Base-by-base conservation (phyloP, 1,284 basidiomycete genomes). In the Ceratobasidium sp. region DNA sequence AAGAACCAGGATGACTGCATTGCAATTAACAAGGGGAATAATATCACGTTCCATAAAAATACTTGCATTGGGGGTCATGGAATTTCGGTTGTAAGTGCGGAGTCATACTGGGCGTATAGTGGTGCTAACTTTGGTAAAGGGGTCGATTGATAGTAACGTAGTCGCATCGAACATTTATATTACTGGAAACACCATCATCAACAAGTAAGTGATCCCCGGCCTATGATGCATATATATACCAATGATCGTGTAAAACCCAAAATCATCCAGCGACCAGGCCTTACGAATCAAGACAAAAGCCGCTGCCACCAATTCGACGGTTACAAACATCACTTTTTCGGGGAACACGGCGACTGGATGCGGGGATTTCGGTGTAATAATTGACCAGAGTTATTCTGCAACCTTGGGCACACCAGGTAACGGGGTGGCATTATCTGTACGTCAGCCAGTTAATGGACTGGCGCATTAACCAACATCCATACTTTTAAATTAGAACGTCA, bases 251-350 rank as follows among this genome's bases (percentile, higher is more conserved):
- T n/a, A n/a, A n/a, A n/a, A n/a, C 41, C 14, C 19, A 47, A 30
- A 44, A 50, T 53, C 9, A 13, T 36, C 39, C 13, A 82, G 82
- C 76, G 78, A 78, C 25, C 78, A 83, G 71, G 80, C 77, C 2
- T 76, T 83, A 57, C 81, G 82, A 30, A 84, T 84, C 74, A 84
- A 84, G 73, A 82, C 79, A 19, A 68, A 79, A 3, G 71, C 76
- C 41, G 44, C 59, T 59, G 79, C 83, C 13, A 78, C 76, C 9
- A 78, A 77, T 27, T 80, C 80, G 44, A 76, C 70, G 0, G 82
- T 84, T 5, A 66, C 76, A 1, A 78, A 79, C 69, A 74, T 84
- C 56, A 80, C 78, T 9, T 84, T 80, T 73, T 76, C 75, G n/a
- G 74, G 62, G 25, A 74, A 74, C 68, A 73, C 70, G 6, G 59